These are phyloP conservation scores for Triticum dicoccoides DNA, from an alignment of 176 grass and related monocot genomes.

Conservation along the genomic window DNA sequence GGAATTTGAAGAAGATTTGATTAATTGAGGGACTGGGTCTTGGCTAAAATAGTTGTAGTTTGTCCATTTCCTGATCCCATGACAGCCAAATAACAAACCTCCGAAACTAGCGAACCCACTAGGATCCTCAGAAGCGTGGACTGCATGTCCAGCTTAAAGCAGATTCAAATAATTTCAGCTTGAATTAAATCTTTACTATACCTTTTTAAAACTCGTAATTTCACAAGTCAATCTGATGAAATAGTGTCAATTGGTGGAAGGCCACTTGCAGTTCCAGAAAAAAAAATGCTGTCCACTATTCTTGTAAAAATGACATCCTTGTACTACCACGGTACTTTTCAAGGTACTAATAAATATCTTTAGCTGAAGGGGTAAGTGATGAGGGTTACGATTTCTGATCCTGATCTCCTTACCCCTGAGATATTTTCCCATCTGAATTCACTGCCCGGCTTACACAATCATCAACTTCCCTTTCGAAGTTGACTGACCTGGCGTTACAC, in stretches of 20 bases:
- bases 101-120: not conserved
- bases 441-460: not conserved
- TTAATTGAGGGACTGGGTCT: not conserved
- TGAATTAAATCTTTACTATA: not conserved
- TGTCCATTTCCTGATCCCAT: conserved; percentile 20
- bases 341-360: not conserved
- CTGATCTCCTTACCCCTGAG: not conserved
- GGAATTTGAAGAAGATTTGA: not conserved
- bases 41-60: not conserved
- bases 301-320: not conserved
- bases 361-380: not conserved
- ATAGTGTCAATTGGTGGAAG: not conserved
- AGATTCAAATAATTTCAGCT: not conserved
- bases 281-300: not conserved
- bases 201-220: not conserved
- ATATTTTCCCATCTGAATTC: conserved; percentile 15
- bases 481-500: not conserved
- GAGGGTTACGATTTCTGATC: not conserved
- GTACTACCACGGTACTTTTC: not conserved
- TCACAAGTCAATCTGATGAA: not conserved
- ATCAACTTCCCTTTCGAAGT: not conserved
- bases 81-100: not conserved
- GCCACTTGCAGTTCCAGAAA: not conserved
- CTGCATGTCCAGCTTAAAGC: conserved; percentile 15
- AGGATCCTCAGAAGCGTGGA: not conserved